These are phyloP conservation scores for Endothia cerciana DNA, from an alignment of 2,329 filamentous ascomycete genomes.

Conservation along the genomic window DNA sequence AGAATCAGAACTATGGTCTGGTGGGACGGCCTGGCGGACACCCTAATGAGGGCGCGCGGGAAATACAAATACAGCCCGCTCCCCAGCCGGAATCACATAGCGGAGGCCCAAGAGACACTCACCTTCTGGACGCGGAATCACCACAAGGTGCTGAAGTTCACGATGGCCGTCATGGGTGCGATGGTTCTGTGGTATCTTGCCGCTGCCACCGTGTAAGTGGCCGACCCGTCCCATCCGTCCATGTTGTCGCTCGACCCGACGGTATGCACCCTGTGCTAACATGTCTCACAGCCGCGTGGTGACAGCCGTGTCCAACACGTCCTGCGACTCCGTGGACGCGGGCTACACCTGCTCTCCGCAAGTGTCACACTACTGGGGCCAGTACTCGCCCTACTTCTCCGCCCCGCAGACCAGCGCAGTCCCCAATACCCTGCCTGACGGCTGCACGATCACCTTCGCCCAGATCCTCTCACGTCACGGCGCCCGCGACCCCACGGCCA, in stretches of 20 bases:
- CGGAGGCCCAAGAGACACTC: constrained; percentile 27
- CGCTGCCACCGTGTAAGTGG: constrained; percentile 35
- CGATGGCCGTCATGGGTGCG: constrained; percentile 31
- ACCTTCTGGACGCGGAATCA: constrained; percentile 31
- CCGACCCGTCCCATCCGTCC: too few species aligned
- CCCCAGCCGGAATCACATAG: constrained; percentile 26
- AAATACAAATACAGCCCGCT: constrained; percentile 38
- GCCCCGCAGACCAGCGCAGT: constrained; percentile 65
- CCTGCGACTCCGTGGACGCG: constrained; percentile 56
- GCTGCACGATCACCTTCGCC: constrained; percentile 79
- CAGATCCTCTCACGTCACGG: constrained; percentile 85
- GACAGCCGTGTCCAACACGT: constrained; percentile 25
- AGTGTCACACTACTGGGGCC: constrained; percentile 76
- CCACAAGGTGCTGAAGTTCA: constrained; percentile 31
- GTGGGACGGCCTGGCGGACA: constrained; percentile 27
- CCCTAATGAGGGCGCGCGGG: constrained; percentile 28
- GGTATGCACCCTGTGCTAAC: constrained; percentile 3
- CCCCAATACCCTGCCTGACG: constrained; percentile 60
- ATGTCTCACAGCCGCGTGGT: constrained; percentile 15
- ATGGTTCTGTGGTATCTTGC: constrained; percentile 33
- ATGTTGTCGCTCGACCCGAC: background rate
- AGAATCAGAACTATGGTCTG: background rate
- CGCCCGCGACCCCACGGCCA: constrained; percentile 75
- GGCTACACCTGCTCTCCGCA: constrained; percentile 67
- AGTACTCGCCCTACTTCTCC: constrained; percentile 84